Percentiles rank a stretch among this genome's conserved stretches.
Conservation (phyloP, 1,139 yeast genomes). For the Taphrina populina region DNA sequence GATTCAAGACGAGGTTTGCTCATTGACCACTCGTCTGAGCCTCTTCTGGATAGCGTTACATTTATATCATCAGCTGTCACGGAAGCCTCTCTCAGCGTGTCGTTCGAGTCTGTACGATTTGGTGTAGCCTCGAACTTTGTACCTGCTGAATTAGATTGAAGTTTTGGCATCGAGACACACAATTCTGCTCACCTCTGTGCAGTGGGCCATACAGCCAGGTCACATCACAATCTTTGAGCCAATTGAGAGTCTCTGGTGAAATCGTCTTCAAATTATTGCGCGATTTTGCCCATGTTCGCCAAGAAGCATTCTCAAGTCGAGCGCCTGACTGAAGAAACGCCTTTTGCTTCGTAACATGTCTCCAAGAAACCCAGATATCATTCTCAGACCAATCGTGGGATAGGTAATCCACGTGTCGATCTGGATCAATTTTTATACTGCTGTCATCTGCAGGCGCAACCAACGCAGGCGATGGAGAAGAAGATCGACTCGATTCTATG, state of each 20-base stretch:
- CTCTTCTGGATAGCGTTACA: background rate
- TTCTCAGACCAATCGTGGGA: constrained; percentile 94
- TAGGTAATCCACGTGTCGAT: constrained; percentile 86
- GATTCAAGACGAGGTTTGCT: constrained; percentile 31
- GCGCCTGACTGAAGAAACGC: constrained; percentile 60
- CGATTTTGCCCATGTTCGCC: constrained; percentile 89
- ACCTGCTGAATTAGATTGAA: background rate
- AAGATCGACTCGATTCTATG: constrained; percentile 26
- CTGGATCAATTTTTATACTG: constrained; percentile 75
- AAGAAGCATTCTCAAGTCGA: constrained; percentile 74
- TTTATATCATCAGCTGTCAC: constrained; percentile 23
- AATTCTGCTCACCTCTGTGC: constrained; percentile 40
- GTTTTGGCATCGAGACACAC: background rate
- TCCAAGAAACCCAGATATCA: constrained; percentile 92
- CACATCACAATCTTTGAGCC: constrained; percentile 76
- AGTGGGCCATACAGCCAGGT: constrained; percentile 89
- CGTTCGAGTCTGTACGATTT: constrained; percentile 39
- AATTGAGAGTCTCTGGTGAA: constrained; percentile 71
- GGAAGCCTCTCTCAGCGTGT: constrained; percentile 13
- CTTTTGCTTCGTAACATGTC: constrained; percentile 79
- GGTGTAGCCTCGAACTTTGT: constrained; percentile 37
- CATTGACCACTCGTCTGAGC: constrained; percentile 19
- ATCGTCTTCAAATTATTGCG: constrained; percentile 68
- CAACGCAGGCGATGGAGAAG: constrained; percentile 28
- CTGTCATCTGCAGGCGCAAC: constrained; percentile 66